Evolutionary conservation across 2,329 filamentous ascomycete genomes (phyloP).

Genomic region (Penicillium sp.): DNA sequence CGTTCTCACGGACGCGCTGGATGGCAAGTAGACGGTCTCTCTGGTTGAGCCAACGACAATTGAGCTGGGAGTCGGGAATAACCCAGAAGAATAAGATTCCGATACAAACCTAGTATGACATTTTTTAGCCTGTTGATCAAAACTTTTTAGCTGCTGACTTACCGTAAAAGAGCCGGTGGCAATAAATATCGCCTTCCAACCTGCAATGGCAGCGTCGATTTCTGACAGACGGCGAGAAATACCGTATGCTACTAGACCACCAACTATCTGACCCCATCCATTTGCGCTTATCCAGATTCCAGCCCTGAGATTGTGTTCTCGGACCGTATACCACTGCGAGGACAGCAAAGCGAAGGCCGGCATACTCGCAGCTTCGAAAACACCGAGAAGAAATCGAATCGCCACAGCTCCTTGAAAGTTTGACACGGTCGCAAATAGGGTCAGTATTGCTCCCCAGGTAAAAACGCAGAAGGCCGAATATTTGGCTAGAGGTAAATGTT

Average conservation of each 20-base stretch:
- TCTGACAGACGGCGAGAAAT: not conserved
- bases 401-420: not conserved
- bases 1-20: not conserved
- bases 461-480: constrained; percentile 14
- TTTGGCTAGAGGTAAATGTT: constrained; percentile 49
- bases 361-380: not conserved
- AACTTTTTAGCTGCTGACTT: constrained; percentile 34
- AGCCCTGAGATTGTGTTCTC: not conserved
- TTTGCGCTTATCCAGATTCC: constrained; percentile 1
- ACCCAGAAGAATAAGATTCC: constrained; percentile 32
- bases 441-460: not conserved
- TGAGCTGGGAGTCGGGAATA: constrained; percentile 40
- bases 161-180: constrained; percentile 11
- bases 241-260: not conserved
- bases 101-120: constrained; percentile 26
- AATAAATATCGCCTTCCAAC: not conserved
- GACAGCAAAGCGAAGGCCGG: not conserved
- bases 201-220: not conserved
- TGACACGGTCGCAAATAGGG: not conserved
- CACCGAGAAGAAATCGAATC: not conserved
- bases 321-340: not conserved
- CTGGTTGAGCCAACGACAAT: constrained; percentile 20
- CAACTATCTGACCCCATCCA: not conserved
- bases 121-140: constrained; percentile 32
- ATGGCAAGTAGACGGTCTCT: not conserved